Evolutionary conservation across 805 yeast species (phyloP).

Genomic region (Grigorovia humatica): DNA sequence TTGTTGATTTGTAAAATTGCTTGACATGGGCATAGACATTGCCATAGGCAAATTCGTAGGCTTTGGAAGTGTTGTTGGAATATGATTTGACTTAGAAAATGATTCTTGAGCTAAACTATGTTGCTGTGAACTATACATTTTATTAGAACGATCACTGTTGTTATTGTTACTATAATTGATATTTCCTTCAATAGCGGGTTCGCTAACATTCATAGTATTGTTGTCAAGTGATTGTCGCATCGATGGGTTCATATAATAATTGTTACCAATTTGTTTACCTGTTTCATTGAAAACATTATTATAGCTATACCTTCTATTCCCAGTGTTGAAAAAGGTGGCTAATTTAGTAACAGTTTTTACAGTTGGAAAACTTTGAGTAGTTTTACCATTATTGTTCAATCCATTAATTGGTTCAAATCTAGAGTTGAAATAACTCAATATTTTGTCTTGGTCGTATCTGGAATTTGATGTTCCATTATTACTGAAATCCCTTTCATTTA

Average conservation of each 20-base stretch:
- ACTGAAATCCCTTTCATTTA: no score
- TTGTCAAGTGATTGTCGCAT: background rate
- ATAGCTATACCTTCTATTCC: slow-evolving; percentile 19
- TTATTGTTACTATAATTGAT: no score
- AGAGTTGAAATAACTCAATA: background rate
- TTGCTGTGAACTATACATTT: background rate
- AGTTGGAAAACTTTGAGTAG: slow-evolving; percentile 9
- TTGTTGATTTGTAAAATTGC: background rate
- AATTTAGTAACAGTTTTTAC: slow-evolving; percentile 16
- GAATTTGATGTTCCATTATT: background rate
- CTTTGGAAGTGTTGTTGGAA: background rate
- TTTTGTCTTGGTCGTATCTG: background rate
- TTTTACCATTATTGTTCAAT: background rate
- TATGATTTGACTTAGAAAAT: background rate
- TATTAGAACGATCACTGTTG: background rate
- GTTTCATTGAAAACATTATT: slow-evolving; percentile 7
- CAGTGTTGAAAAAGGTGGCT: slow-evolving; percentile 19
- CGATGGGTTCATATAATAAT: background rate
- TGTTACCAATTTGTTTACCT: background rate
- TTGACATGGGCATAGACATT: background rate
- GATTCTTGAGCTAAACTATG: background rate
- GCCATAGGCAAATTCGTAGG: background rate
- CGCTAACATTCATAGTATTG: background rate
- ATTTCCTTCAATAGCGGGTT: background rate
- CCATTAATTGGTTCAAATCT: background rate